Evolutionary conservation across 192 early-diverging fungal species (phyloP), one percentile per base, ranked within the genome.

Genomic region (Coemansia sp.): DNA sequence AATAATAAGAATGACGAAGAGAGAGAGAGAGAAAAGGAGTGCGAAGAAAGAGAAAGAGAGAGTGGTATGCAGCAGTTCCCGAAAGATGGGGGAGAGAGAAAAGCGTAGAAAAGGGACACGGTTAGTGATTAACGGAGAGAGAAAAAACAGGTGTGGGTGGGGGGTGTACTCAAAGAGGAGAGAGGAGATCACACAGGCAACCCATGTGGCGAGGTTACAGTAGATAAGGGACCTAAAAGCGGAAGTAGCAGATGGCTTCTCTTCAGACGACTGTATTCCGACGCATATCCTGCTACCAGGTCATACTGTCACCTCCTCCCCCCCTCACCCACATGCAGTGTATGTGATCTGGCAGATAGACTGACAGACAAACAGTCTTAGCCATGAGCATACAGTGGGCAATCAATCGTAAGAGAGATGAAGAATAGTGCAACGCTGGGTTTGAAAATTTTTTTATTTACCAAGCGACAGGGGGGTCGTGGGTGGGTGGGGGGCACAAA

Each of bases 371-470:
- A 51, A 24, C 57, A 60, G 57, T 60, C 54, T 9, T 57, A 18
- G 57, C 57, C 31, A 15, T 57, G 27, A 29, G 54, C 54, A 57
- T 57, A 11, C 31, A 6, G 57, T 33, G 57, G 57, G 57, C 57
- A 60, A 60, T 60, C 57, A 60, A 60, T 60, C 57, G 31, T 31
- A 15, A 27, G 29, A 20, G 51, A 27, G 29, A 31, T 7, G 29
- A 55, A 55, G 54, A n/a, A 51, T 22, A 22, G 52, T 27, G 29
- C 29, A 18, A 18, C 31, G 57, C 57, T 60, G 57, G 57, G 57
- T 60, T 60, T 60, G 57, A 60, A 60, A 60, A 60, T n/a, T 36
- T 60, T 60, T 60, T 36, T 60, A 60, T 60, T 60, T 36, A 60
- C 57, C 57, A 18, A 60, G 31, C 57, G 57, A 60, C 57, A 60